phyloP scores from a whole-genome alignment of 2,329 filamentous ascomycete species.

The Cladosporium phlei region DNA sequence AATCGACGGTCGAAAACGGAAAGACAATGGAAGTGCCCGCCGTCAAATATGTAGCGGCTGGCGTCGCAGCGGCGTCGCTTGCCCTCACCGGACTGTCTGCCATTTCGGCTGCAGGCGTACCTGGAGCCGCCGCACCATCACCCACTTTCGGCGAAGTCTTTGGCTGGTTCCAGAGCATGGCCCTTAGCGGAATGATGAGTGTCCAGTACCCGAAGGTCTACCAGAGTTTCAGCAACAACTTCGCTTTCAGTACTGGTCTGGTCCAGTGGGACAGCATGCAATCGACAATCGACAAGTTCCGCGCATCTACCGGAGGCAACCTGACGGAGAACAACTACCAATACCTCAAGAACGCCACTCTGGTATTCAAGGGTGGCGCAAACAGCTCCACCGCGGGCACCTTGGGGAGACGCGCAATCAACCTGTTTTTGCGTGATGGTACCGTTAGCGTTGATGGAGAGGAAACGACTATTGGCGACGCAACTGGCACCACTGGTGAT shows the following conservation, averaged over 20 bases:
- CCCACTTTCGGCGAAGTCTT: constrained; percentile 83
- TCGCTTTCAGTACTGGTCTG: constrained; percentile 82
- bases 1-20: constrained; percentile 78
- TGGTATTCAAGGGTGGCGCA: constrained; percentile 63
- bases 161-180: constrained; percentile 87
- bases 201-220: constrained; percentile 85
- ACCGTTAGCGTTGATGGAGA: constrained; percentile 41
- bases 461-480: constrained; percentile 25
- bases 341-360: constrained; percentile 68
- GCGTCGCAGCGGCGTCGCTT: constrained; percentile 79
- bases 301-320: constrained; percentile 76
- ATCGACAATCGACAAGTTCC: constrained; percentile 76
- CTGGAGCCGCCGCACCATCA: constrained; percentile 62
- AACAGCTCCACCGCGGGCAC: constrained; percentile 37
- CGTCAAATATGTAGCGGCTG: constrained; percentile 77
- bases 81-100: constrained; percentile 55
- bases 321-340: constrained; percentile 72
- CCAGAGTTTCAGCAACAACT: constrained; percentile 85
- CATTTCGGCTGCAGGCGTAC: constrained; percentile 57
- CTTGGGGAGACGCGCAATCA: constrained; percentile 24
- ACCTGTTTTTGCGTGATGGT: constrained; percentile 30
- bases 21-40: constrained; percentile 71
- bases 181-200: constrained; percentile 93
- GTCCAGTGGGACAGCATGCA: constrained; percentile 81
- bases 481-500: constrained; percentile 14